Conservation (phyloP, 2,329 filamentous ascomycete genomes). For the Colletotrichum eremochloae region DNA sequence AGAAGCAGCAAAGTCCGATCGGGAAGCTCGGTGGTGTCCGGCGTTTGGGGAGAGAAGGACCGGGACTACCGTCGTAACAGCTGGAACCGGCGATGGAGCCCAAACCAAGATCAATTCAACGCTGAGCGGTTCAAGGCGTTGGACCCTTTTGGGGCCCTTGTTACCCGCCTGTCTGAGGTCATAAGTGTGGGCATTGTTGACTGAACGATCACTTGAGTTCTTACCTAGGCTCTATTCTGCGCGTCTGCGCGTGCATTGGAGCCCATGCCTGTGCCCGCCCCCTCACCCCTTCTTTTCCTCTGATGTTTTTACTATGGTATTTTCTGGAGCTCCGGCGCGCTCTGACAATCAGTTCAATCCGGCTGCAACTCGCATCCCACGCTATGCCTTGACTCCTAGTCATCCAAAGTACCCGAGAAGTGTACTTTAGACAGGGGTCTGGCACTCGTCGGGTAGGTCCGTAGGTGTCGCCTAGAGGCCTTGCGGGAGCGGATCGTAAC, state of each 20-base stretch:
- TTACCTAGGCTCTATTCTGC: neutral
- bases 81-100: slow-evolving; percentile 38
- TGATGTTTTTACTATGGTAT: slow-evolving; percentile 9
- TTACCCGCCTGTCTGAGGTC: slow-evolving; percentile 35
- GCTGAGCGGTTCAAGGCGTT: slow-evolving; percentile 27
- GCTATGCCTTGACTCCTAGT: slow-evolving; percentile 23
- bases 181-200: slow-evolving; percentile 23
- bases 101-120: slow-evolving; percentile 21
- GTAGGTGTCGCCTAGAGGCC: neutral
- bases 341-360: slow-evolving; percentile 34
- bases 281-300: neutral
- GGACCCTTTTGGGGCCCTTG: slow-evolving; percentile 33
- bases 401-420: slow-evolving; percentile 31
- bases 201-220: slow-evolving; percentile 15
- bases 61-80: slow-evolving; percentile 35
- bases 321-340: slow-evolving; percentile 35
- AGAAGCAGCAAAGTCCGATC: slow-evolving; percentile 40
- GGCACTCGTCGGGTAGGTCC: neutral
- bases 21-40: slow-evolving; percentile 41
- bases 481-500: neutral
- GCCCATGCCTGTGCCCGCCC: neutral
- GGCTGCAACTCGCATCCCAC: slow-evolving; percentile 29
- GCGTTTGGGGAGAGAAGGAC: slow-evolving; percentile 37
- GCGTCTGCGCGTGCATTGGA: slow-evolving; percentile 29
- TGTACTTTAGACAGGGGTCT: slow-evolving; percentile 14